A percentile compares a stretch with the other conserved stretches of the same genome.
These are phyloP conservation scores for Agrocybe pediades DNA, from an alignment of 768 basidiomycete species.

Conservation along the genomic window DNA sequence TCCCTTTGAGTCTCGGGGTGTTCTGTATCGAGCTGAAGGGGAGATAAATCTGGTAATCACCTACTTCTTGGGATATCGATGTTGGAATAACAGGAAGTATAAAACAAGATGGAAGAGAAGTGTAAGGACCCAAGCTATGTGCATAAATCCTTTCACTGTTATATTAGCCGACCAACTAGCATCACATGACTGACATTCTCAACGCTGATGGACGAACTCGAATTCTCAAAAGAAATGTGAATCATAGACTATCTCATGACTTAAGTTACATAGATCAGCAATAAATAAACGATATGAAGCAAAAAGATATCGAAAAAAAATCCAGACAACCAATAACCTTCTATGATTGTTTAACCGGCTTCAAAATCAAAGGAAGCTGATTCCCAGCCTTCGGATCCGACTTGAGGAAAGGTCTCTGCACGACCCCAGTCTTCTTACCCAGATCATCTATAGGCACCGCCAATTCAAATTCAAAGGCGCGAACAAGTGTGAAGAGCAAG, in stretches of 20 bases:
- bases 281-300: neutral
- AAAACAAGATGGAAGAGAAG: no score
- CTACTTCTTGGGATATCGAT: no score
- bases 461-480: slow-evolving; percentile 50
- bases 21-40: no score
- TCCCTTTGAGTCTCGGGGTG: no score
- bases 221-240: neutral
- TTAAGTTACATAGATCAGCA: neutral
- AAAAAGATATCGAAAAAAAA: neutral
- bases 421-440: slow-evolving; percentile 34
- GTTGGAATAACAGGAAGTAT: no score
- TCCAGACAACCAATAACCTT: neutral
- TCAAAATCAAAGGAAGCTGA: slow-evolving; percentile 50
- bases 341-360: slow-evolving; percentile 20
- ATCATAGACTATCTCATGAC: neutral
- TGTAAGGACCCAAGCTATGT: no score
- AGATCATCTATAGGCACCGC: slow-evolving; percentile 41
- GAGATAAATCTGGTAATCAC: no score
- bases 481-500: slow-evolving; percentile 29
- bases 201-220: neutral
- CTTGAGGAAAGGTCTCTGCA: slow-evolving; percentile 46
- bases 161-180: no score
- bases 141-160: no score
- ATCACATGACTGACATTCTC: no score
- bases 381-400: slow-evolving; percentile 41